These are phyloP conservation scores for Ampelocalamus luodianensis DNA, from an alignment of 176 grass and related monocot genomes.

Conservation along the genomic window DNA sequence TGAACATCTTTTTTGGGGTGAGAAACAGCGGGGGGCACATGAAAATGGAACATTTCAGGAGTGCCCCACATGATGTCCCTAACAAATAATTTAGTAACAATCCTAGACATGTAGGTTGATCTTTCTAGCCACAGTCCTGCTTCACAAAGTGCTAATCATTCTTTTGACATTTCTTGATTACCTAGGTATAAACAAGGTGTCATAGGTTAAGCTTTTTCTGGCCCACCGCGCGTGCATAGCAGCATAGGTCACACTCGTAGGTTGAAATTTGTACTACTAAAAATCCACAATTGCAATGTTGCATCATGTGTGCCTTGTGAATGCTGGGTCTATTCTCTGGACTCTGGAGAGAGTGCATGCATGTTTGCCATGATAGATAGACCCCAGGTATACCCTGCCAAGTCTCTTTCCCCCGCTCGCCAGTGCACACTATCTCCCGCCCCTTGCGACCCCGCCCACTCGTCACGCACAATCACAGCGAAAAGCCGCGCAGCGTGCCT, in stretches of 20 bases:
- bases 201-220: conserved; percentile 53
- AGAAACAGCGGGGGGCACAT: background rate
- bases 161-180: conserved; percentile 45
- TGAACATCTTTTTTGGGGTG: conserved; percentile 13
- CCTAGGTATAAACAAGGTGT: conserved; percentile 26
- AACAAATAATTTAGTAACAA: conserved; percentile 23
- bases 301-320: conserved; percentile 9
- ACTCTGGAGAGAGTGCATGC: conserved; percentile 2
- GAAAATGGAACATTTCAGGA: conserved; percentile 25
- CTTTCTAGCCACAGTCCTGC: conserved; percentile 30
- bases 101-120: conserved; percentile 41
- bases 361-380: conserved; percentile 22
- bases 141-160: conserved; percentile 36
- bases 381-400: background rate
- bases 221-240: conserved; percentile 33
- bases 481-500: conserved; percentile 31
- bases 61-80: conserved; percentile 45
- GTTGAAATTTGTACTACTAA: conserved; percentile 2
- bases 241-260: conserved; percentile 21
- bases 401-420: conserved; percentile 23
- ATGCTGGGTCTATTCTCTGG: background rate
- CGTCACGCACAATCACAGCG: conserved; percentile 18
- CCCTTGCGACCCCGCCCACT: background rate
- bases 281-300: conserved; percentile 6
- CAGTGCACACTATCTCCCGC: background rate